A percentile compares a stretch with the other conserved stretches of the same genome.
Evolutionary conservation across 306 rosid genomes (phyloP).

Genomic region (Ammopiptanthus mongolicus): DNA sequence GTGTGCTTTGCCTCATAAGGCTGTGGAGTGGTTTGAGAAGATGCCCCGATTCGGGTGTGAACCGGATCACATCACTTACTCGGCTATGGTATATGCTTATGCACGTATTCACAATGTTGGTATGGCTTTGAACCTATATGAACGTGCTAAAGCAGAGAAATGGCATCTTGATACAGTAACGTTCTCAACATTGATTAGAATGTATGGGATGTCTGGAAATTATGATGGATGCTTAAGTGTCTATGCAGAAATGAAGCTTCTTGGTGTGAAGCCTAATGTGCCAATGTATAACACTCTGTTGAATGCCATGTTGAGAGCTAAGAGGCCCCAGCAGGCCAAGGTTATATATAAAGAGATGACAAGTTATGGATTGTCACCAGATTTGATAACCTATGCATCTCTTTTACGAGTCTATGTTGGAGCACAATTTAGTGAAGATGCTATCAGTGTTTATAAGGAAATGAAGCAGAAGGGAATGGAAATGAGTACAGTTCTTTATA

Average conservation of each 20-base stretch:
- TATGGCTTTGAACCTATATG: constrained; percentile 67
- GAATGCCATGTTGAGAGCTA: constrained; percentile 73
- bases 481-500: constrained; percentile 56
- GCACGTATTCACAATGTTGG: constrained; percentile 66
- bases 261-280: constrained; percentile 59
- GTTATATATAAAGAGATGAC: constrained; percentile 67
- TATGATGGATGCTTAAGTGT: constrained; percentile 69
- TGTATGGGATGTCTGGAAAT: constrained; percentile 54
- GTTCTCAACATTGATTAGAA: constrained; percentile 64
- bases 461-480: constrained; percentile 69
- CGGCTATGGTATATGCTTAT: constrained; percentile 73
- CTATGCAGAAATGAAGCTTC: constrained; percentile 74
- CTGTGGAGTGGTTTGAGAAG: constrained; percentile 87
- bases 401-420: constrained; percentile 66
- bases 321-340: constrained; percentile 71
- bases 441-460: constrained; percentile 62
- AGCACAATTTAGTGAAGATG: constrained; percentile 65
- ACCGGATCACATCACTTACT: constrained; percentile 65
- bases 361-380: constrained; percentile 49
- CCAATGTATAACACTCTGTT: constrained; percentile 59
- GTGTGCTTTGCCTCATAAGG: constrained; percentile 48
- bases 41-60: constrained; percentile 62
- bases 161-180: constrained; percentile 62
- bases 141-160: constrained; percentile 56
- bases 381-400: constrained; percentile 58